Conservation (phyloP, 441 rosid species). For the Jatropha multifida region DNA sequence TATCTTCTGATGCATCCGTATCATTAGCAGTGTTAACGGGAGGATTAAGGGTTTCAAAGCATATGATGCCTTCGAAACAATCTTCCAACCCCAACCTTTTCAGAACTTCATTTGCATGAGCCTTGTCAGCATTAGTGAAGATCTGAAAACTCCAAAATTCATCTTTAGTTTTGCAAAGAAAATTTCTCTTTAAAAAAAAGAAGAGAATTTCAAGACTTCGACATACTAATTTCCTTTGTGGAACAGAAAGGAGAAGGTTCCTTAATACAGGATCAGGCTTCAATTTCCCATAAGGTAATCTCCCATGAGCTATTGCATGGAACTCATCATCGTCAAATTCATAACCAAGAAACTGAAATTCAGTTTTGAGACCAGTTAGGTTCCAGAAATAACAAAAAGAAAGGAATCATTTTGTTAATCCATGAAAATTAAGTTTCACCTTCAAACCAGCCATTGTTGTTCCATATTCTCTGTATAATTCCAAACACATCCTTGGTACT, state of each 20-base stretch:
- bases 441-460: slow-evolving; percentile 98
- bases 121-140: slow-evolving; percentile 84
- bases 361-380: not conserved
- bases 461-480: slow-evolving; percentile 80
- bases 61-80: slow-evolving; percentile 86
- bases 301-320: slow-evolving; percentile 82
- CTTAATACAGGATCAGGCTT: slow-evolving; percentile 83
- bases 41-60: slow-evolving; percentile 89
- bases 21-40: slow-evolving; percentile 1
- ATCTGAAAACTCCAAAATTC: slow-evolving; percentile 37
- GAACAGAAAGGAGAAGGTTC: slow-evolving; percentile 66
- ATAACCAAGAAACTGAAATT: slow-evolving; percentile 73
- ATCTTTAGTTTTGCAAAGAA: not conserved
- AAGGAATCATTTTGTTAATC: not conserved
- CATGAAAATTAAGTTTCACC: slow-evolving; percentile 35
- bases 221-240: slow-evolving; percentile 72
- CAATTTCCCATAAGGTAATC: slow-evolving; percentile 71
- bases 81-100: slow-evolving; percentile 75
- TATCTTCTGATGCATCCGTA: slow-evolving; percentile 30
- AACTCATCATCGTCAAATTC: slow-evolving; percentile 82
- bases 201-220: not conserved
- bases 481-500: slow-evolving; percentile 60
- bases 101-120: slow-evolving; percentile 65
- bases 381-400: not conserved
- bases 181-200: not conserved